Percentiles rank a stretch among this genome's conserved stretches.
Evolutionary conservation across 2,329 filamentous ascomycete genomes (phyloP).

Genomic region (Rutstroemia sp.): DNA sequence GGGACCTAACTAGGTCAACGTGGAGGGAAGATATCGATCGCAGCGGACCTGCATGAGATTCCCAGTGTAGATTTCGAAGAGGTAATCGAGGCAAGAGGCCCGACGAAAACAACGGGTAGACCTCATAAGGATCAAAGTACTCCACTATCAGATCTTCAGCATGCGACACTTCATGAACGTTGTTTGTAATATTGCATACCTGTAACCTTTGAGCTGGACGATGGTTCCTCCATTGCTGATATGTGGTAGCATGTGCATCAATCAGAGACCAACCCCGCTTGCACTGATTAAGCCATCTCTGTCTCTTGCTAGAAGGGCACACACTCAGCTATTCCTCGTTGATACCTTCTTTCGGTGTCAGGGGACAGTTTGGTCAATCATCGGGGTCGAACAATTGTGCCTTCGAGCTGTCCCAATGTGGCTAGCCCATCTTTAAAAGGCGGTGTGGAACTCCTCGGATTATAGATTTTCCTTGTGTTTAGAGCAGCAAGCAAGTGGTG

Average conservation of each 20-base stretch:
- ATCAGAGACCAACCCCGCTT: too few species aligned
- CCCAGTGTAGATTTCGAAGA: slow-evolving; percentile 91
- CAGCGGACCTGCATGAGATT: slow-evolving; percentile 83
- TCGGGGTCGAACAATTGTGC: neutral
- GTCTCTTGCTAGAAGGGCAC: too few species aligned
- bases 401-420: neutral
- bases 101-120: slow-evolving; percentile 75
- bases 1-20: slow-evolving; percentile 66
- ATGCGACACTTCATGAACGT: neutral
- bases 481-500: neutral
- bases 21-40: slow-evolving; percentile 91
- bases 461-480: neutral
- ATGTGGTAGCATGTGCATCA: too few species aligned
- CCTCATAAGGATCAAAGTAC: slow-evolving; percentile 86
- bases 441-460: neutral
- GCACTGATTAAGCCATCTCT: too few species aligned
- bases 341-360: too few species aligned
- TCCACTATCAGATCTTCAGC: slow-evolving; percentile 55
- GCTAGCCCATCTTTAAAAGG: neutral
- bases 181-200: slow-evolving; percentile 38
- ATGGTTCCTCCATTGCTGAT: slow-evolving; percentile 54
- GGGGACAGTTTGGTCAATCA: too few species aligned
- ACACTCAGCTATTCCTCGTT: too few species aligned
- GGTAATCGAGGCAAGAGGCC: slow-evolving; percentile 74
- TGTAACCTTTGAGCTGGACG: slow-evolving; percentile 70